phyloP scores from a whole-genome alignment of 2,329 filamentous ascomycete genomes.

The Lachnellula arida region DNA sequence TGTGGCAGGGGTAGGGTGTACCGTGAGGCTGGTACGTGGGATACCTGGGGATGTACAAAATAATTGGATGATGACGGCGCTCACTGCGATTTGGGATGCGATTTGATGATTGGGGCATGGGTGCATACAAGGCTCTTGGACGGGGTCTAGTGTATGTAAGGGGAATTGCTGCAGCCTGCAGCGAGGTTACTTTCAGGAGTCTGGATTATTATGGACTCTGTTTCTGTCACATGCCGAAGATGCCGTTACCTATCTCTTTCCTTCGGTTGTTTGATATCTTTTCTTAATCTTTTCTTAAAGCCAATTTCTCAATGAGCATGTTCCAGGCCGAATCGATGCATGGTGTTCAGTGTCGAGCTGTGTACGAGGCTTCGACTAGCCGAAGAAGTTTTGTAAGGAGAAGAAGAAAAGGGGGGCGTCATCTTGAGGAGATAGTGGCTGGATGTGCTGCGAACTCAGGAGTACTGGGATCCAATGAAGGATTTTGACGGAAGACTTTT shows the following conservation, averaged over 20 bases:
- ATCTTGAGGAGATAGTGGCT: conserved; percentile 3
- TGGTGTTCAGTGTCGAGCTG: not conserved
- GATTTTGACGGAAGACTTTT: not conserved
- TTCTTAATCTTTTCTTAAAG: not conserved
- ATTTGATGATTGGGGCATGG: not conserved
- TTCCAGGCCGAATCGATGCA: not conserved
- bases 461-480: not conserved
- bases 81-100: not conserved
- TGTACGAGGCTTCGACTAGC: too few relatives aligned
- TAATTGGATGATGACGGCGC: not conserved
- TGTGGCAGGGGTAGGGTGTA: too few relatives aligned
- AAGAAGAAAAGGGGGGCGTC: not conserved
- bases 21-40: not conserved
- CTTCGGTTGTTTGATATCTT: not conserved
- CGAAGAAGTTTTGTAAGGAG: not conserved
- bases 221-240: not conserved
- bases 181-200: conserved; percentile 2
- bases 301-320: not conserved
- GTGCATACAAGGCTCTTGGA: not conserved
- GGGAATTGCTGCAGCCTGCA: not conserved
- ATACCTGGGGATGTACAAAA: not conserved
- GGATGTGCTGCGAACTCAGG: not conserved
- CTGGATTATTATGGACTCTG: conserved; percentile 1
- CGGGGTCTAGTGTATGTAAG: not conserved
- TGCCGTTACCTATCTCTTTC: not conserved